A percentile compares a stretch with the other conserved stretches of the same genome.
Evolutionary conservation across 129 eudicot species (phyloP).

Genomic region (sunflower (Helianthus annuus)): DNA sequence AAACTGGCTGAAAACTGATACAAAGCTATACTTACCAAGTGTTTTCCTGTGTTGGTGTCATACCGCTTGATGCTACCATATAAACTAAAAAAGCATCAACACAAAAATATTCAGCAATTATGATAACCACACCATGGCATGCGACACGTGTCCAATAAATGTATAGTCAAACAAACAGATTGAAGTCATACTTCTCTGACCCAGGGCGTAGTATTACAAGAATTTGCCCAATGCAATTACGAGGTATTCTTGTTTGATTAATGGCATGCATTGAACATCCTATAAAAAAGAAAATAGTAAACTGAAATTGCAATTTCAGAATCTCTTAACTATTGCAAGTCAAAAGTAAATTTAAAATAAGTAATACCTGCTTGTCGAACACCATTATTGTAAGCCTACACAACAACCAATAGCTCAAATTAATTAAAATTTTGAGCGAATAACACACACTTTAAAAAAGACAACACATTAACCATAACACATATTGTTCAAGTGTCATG

Average conservation of each 20-base stretch:
- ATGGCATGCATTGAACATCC: conserved; percentile 38
- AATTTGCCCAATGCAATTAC: conserved; percentile 63
- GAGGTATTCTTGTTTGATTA: conserved; percentile 36
- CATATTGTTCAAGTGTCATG: conserved; percentile 21
- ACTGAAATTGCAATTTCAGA: conserved; percentile 11
- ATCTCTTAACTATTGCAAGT: conserved; percentile 6
- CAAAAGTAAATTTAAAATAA: not conserved
- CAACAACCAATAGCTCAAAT: conserved; percentile 30
- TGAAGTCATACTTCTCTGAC: conserved; percentile 40
- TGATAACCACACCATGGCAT: not conserved
- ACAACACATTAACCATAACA: not conserved
- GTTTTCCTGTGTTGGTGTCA: conserved; percentile 59
- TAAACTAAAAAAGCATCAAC: conserved; percentile 42
- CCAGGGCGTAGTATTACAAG: conserved; percentile 39
- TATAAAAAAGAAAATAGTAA: conserved; percentile 25
- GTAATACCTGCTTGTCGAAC: conserved; percentile 51
- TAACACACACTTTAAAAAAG: not conserved
- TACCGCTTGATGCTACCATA: conserved; percentile 77
- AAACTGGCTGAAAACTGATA: conserved; percentile 3
- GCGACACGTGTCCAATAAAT: not conserved
- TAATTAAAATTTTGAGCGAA: conserved; percentile 28
- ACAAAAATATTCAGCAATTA: not conserved
- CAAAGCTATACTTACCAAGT: conserved; percentile 51
- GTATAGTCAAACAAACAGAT: not conserved
- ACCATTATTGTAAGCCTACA: conserved; percentile 62